A percentile compares a stretch with the other conserved stretches of the same genome.
Evolutionary conservation across 768 basidiomycete species (phyloP).

Genomic region (Kondoa malvinella): DNA sequence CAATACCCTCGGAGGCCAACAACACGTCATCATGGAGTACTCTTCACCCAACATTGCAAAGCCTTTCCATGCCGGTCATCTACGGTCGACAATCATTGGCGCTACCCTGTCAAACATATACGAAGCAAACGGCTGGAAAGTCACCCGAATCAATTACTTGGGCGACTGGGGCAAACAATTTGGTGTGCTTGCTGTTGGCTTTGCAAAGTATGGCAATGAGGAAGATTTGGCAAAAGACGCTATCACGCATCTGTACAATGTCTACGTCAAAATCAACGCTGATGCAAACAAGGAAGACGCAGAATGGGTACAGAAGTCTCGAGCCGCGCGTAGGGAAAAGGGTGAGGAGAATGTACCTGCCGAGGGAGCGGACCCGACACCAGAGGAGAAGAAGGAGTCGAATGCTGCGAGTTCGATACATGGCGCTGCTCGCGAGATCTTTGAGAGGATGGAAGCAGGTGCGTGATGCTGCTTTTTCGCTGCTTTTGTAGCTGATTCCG

Average conservation of each 20-base stretch:
- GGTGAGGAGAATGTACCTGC: constrained; percentile 12
- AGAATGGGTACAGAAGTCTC: constrained; percentile 23
- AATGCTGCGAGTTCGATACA: constrained; percentile 17
- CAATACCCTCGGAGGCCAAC: constrained; percentile 57
- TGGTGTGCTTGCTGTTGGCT: constrained; percentile 56
- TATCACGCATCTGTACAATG: constrained; percentile 82
- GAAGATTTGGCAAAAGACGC: constrained; percentile 69
- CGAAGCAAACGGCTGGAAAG: constrained; percentile 81
- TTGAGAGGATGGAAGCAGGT: constrained; percentile 59
- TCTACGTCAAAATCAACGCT: constrained; percentile 85
- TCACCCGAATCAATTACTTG: constrained; percentile 78
- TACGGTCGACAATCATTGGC: constrained; percentile 98
- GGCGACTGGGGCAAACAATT: constrained; percentile 99
- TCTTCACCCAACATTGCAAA: constrained; percentile 97
- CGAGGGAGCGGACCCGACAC: constrained; percentile 1
- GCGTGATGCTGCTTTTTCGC: not conserved
- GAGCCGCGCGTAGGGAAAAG: constrained; percentile 22
- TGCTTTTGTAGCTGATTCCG: not conserved
- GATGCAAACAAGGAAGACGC: constrained; percentile 37
- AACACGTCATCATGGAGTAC: constrained; percentile 74
- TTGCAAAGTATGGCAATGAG: constrained; percentile 70
- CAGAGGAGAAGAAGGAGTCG: constrained; percentile 15
- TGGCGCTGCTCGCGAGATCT: constrained; percentile 55
- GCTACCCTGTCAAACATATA: constrained; percentile 81
- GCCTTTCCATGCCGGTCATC: constrained; percentile 90